Evolutionary conservation across 2,329 filamentous ascomycete genomes (phyloP).

Genomic region (Botryotinia narcissicola): DNA sequence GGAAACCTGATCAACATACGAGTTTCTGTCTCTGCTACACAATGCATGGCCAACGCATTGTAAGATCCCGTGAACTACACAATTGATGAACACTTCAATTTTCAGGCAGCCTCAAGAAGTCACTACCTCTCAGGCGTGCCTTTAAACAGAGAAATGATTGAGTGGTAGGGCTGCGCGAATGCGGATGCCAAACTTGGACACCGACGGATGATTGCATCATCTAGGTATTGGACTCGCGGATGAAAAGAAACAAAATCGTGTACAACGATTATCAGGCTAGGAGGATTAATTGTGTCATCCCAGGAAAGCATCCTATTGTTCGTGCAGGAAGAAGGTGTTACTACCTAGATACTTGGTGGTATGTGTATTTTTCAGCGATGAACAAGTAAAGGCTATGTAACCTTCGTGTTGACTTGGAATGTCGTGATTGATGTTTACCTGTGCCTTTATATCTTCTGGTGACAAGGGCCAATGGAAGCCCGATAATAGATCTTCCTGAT

Average conservation of each 20-base stretch:
- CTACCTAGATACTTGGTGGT: not conserved
- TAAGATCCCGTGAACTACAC: constrained; percentile 10
- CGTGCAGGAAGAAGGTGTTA: not conserved
- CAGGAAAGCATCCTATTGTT: not conserved
- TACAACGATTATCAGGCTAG: not conserved
- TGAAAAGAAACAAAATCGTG: not conserved
- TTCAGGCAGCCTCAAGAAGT: not conserved
- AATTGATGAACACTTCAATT: not conserved
- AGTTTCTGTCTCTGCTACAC: constrained; percentile 2
- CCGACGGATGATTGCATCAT: constrained; percentile 12
- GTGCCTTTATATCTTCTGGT: not conserved
- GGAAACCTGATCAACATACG: not conserved
- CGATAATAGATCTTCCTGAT: not conserved
- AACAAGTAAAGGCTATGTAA: not conserved
- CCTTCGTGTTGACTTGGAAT: not conserved
- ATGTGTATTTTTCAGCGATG: no score
- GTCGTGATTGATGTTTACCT: not conserved
- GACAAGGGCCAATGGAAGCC: not conserved
- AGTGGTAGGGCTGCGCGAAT: constrained; percentile 9
- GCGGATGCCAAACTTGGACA: constrained; percentile 1
- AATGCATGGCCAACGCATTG: constrained; percentile 17
- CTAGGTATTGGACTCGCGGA: not conserved
- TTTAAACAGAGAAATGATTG: not conserved
- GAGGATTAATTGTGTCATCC: not conserved
- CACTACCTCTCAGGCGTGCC: not conserved